Conservation (phyloP, 2,329 filamentous ascomycete genomes). For the Dactylellina leptospora region DNA sequence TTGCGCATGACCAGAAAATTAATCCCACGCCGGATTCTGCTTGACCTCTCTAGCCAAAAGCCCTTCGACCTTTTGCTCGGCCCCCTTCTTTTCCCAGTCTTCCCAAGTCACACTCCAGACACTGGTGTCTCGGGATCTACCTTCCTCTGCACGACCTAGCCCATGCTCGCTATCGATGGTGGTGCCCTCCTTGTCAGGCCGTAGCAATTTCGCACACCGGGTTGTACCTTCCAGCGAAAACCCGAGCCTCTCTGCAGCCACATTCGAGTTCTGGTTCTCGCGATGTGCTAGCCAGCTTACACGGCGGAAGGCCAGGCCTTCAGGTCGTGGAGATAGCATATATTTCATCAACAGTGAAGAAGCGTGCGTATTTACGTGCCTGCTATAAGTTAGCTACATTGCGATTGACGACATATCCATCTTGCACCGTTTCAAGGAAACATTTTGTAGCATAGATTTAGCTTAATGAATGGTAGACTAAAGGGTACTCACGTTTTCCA, state of each 20-base stretch:
- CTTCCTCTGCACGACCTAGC: slow-evolving; percentile 36
- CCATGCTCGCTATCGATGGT: slow-evolving; percentile 21
- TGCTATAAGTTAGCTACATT: neutral
- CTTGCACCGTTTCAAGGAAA: neutral
- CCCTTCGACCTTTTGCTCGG: slow-evolving; percentile 18
- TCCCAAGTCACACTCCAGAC: slow-evolving; percentile 53
- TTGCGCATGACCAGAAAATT: neutral
- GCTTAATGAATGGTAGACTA: neutral
- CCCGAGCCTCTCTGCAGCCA: slow-evolving; percentile 33
- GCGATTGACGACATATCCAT: neutral
- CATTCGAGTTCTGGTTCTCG: slow-evolving; percentile 44
- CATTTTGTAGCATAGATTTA: too few species aligned
- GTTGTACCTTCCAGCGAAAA: slow-evolving; percentile 36
- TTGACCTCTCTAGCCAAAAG: slow-evolving; percentile 40
- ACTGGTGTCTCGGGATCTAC: slow-evolving; percentile 35
- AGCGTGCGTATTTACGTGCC: slow-evolving; percentile 43
- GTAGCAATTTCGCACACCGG: slow-evolving; percentile 26
- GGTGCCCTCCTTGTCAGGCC: slow-evolving; percentile 34
- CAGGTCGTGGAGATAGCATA: slow-evolving; percentile 37
- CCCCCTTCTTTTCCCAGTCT: slow-evolving; percentile 37
- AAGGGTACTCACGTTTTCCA: slow-evolving; percentile 41
- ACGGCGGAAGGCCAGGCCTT: slow-evolving; percentile 45
- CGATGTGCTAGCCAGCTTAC: slow-evolving; percentile 39
- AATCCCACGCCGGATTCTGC: slow-evolving; percentile 31
- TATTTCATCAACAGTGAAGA: slow-evolving; percentile 40